Base-by-base conservation (phyloP, 2,329 filamentous ascomycete species). In the Diaporthe helianthi region DNA sequence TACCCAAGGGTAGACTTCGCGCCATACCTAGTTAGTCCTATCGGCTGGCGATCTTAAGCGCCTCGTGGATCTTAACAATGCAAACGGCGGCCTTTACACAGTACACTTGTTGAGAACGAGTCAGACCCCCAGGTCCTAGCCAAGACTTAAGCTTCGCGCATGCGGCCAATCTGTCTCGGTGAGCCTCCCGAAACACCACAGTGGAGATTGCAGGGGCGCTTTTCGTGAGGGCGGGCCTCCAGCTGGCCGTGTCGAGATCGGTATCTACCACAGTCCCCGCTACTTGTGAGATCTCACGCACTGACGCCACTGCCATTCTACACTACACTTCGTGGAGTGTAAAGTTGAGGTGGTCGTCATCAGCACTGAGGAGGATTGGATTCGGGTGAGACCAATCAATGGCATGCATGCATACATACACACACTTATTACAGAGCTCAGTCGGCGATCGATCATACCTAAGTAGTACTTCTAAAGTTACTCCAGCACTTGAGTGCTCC, bases 121-220 rank as follows among this genome's bases (percentile, higher is more conserved):
- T 63, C 58, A 63, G 55, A 5, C 4, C n/a, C 19, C 17, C 22
- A 46, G 13, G 58, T 12, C 58, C 22, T 22, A 26, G 58, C 58
- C 58, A 63, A 63, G 58, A 49, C 58, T 63, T 36, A 19, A 63
- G 58, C 58, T 63, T 63, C 29, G 36, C n/a, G 58, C 58, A 31
- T 36, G 58, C 31, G n/a, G 58, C 58, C 58, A 63, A 63, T 47
- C 29, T 63, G 58, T 63, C 58, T 63, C 58, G 41, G 44, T 63
- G 58, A 49, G 58, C 29, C 58, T 49, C 36, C 44, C 58, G 58
- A 63, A 63, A 63, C 58, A 49, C 58, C 58, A n/a, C 49, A 49
- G 58, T 63, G 58, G 58, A 63, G 58, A 63, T 63, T 41, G 26
- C 58, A 63, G 58, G 44, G 58, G 58, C 44, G 26, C 58, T 15